Conservation (phyloP, 1,139 yeast genomes). For the Suhomyces chickasaworum region DNA sequence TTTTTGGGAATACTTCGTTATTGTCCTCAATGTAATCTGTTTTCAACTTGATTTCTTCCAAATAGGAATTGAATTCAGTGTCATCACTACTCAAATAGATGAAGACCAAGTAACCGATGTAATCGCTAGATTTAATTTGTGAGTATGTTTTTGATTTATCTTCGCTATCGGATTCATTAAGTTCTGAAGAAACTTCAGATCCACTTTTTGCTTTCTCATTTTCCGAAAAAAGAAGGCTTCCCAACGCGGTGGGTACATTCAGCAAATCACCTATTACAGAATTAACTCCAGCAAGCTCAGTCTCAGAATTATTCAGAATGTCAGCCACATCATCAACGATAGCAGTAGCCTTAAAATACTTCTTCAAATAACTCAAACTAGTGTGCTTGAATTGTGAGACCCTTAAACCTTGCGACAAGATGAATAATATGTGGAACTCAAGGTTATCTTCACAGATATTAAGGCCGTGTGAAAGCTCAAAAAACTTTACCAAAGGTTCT, state of each 20-base stretch:
- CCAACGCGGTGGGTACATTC: constrained; percentile 7
- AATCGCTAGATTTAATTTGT: constrained; percentile 7
- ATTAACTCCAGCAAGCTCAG: background rate
- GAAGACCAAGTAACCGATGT: constrained; percentile 49
- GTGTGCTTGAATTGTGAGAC: constrained; percentile 61
- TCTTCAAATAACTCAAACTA: constrained; percentile 54
- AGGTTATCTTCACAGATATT: constrained; percentile 49
- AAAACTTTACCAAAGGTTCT: constrained; percentile 43
- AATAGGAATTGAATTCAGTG: constrained; percentile 44
- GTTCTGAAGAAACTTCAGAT: background rate
- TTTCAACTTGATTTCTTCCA: constrained; percentile 50
- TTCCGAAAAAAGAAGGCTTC: background rate
- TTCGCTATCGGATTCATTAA: background rate
- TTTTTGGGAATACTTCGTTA: constrained; percentile 47
- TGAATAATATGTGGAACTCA: constrained; percentile 55
- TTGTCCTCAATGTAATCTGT: constrained; percentile 29
- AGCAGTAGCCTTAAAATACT: constrained; percentile 42
- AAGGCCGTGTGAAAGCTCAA: constrained; percentile 50
- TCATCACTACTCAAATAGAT: constrained; percentile 55
- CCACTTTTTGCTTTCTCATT: background rate
- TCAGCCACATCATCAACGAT: background rate
- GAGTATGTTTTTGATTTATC: background rate
- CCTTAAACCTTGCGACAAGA: constrained; percentile 63
- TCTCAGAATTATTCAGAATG: background rate
- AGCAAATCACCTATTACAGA: constrained; percentile 10